Percentiles rank a stretch among this genome's conserved stretches.
These are phyloP conservation scores for Cinchona pubescens DNA, from an alignment of 257 asterid genomes.

Conservation along the genomic window DNA sequence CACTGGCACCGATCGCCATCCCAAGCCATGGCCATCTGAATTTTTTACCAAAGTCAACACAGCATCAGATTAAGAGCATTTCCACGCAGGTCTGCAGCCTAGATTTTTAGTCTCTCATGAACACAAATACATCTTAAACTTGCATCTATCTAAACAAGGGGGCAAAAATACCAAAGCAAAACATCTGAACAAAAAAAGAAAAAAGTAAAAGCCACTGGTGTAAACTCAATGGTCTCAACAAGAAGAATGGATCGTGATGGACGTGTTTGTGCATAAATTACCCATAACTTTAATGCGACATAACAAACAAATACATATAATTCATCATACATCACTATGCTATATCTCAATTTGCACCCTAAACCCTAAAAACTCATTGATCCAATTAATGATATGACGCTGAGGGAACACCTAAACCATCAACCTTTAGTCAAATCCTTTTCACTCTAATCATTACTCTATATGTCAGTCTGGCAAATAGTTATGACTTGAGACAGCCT, in stretches of 20 bases:
- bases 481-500: neutral
- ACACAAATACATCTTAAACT: neutral
- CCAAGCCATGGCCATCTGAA: conserved; percentile 47
- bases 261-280: neutral
- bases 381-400: neutral
- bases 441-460: neutral
- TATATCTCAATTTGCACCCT: neutral
- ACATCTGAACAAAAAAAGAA: neutral
- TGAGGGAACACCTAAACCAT: neutral
- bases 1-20: conserved; percentile 70
- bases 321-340: too few species aligned
- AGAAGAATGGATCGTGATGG: neutral
- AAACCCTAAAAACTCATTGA: neutral
- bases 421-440: neutral
- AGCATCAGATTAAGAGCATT: neutral
- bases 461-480: neutral
- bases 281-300: neutral
- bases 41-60: conserved; percentile 7
- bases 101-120: neutral
- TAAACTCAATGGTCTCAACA: neutral
- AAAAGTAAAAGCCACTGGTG: too few species aligned
- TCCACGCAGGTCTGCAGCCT: neutral
- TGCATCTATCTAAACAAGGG: neutral
- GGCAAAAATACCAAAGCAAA: neutral
- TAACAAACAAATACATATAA: neutral